These are phyloP conservation scores for Cordyceps pruinosa DNA, from an alignment of 2,329 filamentous ascomycete species.

Conservation along the genomic window DNA sequence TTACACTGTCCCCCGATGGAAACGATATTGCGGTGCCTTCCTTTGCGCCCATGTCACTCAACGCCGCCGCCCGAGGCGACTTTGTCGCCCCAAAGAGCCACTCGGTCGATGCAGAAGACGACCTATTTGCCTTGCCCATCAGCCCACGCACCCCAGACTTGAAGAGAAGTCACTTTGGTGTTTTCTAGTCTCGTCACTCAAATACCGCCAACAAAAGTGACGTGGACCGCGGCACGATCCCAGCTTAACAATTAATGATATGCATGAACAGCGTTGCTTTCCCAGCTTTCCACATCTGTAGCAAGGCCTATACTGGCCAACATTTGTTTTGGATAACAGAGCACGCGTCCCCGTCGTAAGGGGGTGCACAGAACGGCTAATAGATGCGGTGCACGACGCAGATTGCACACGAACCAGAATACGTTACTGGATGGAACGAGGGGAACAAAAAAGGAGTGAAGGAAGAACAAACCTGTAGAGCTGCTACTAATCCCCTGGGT, in stretches of 20 bases:
- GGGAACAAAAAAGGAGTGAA: not conserved
- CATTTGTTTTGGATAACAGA: not conserved
- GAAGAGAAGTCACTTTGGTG: slow-evolving; percentile 72
- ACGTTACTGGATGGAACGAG: not conserved
- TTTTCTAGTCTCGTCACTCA: slow-evolving; percentile 19
- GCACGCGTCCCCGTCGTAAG: not conserved
- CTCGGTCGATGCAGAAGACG: slow-evolving; percentile 51
- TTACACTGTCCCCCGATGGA: slow-evolving; percentile 25
- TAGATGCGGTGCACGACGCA: not conserved
- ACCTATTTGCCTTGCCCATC: slow-evolving; percentile 79
- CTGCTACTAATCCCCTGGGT: not conserved
- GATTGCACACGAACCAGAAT: not conserved
- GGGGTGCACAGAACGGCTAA: not conserved
- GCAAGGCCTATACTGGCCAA: not conserved
- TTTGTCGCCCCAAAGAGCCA: slow-evolving; percentile 16
- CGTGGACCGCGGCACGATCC: not conserved
- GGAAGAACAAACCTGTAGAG: not conserved
- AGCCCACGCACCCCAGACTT: slow-evolving; percentile 83
- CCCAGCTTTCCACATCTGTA: not conserved
- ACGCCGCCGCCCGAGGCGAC: slow-evolving; percentile 25
- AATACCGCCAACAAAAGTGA: not conserved
- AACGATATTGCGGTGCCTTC: slow-evolving; percentile 31
- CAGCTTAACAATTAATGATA: not conserved
- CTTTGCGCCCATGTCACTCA: slow-evolving; percentile 29
- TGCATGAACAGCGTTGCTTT: slow-evolving; percentile 3